phyloP scores from a whole-genome alignment of 192 early-diverging fungal genomes.

The Oehlia diaphana region DNA sequence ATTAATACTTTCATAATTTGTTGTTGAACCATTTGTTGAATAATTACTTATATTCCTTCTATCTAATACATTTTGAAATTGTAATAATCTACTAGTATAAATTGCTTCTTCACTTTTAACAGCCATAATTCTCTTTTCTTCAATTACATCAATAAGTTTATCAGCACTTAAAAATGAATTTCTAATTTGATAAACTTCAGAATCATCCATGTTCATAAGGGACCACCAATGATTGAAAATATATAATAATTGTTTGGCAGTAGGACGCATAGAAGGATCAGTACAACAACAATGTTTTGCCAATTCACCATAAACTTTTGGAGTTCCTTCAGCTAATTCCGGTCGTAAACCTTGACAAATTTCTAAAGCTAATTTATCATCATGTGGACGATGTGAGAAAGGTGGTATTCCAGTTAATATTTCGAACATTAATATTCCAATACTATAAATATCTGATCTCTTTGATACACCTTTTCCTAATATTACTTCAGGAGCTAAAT shows the following conservation, averaged over 20 bases:
- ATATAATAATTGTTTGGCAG: constrained; percentile 2
- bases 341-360: constrained; percentile 15
- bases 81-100: neutral
- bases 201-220: neutral
- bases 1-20: neutral
- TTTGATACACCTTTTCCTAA: neutral
- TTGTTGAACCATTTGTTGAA: neutral
- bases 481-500: constrained; percentile 15
- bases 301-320: neutral
- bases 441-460: constrained; percentile 4
- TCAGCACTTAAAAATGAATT: constrained; percentile 5
- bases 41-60: neutral
- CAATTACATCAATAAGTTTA: neutral
- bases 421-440: constrained; percentile 24
- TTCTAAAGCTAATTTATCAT: constrained; percentile 12
- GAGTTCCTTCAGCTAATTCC: neutral
- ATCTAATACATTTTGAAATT: neutral
- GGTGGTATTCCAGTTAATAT: constrained; percentile 4
- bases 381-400: constrained; percentile 3
- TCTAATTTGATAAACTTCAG: neutral
- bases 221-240: constrained; percentile 3
- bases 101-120: neutral
- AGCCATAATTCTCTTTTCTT: neutral
- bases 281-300: neutral
- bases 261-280: constrained; percentile 1